Evolutionary conservation across 345 rosid species (phyloP).

Genomic region (Fremontodendron californicum): DNA sequence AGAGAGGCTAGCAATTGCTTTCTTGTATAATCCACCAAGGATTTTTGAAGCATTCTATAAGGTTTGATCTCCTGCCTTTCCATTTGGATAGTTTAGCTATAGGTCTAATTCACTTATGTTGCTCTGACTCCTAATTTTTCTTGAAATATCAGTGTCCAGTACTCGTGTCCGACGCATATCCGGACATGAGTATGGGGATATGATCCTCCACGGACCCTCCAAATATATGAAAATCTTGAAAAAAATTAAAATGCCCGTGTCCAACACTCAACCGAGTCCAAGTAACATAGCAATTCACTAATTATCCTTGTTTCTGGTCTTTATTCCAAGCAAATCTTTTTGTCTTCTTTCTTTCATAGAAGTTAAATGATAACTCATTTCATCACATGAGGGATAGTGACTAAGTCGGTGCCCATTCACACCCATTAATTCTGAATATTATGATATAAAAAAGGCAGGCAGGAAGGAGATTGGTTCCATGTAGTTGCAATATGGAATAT

Average conservation of each 20-base stretch:
- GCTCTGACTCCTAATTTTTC: too few species aligned
- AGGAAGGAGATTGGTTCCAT: background rate
- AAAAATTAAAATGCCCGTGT: too few species aligned
- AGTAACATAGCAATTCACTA: background rate
- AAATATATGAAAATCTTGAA: too few species aligned
- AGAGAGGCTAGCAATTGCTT: constrained; percentile 74
- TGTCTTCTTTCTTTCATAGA: background rate
- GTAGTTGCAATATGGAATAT: background rate
- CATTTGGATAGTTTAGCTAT: background rate
- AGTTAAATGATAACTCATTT: background rate
- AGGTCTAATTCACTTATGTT: too few species aligned
- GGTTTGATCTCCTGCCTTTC: constrained; percentile 40
- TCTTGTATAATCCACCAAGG: constrained; percentile 85
- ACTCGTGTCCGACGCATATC: too few species aligned
- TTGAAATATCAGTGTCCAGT: too few species aligned
- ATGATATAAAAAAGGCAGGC: background rate
- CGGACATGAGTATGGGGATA: too few species aligned
- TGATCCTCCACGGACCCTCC: too few species aligned
- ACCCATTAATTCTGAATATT: background rate
- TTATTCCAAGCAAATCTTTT: background rate
- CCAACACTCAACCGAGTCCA: too few species aligned
- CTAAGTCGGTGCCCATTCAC: background rate
- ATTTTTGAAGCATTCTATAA: constrained; percentile 79
- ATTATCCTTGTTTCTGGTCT: background rate
- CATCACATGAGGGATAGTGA: background rate